These are phyloP conservation scores for Austroboletus novae-zelandiae DNA, from an alignment of 1,284 basidiomycete species.

Conservation along the genomic window DNA sequence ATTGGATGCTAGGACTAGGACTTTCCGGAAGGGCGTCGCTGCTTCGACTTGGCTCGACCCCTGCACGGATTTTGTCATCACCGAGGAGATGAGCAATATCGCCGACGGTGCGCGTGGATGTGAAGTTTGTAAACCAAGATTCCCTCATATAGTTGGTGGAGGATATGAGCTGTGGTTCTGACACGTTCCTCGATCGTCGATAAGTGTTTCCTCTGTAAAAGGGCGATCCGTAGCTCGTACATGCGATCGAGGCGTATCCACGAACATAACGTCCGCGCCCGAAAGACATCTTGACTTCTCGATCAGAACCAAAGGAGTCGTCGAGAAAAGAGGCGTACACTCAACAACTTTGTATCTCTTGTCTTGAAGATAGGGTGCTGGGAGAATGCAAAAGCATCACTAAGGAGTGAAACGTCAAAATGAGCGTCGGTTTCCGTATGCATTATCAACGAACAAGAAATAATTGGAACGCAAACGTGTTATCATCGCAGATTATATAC, in stretches of 20 bases:
- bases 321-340: slow-evolving; percentile 7
- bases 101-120: slow-evolving; percentile 11
- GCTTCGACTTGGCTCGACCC: neutral
- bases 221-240: slow-evolving; percentile 1
- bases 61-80: neutral
- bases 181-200: slow-evolving; percentile 19
- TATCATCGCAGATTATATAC: too few species aligned
- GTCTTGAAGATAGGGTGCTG: slow-evolving; percentile 14
- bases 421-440: slow-evolving; percentile 18
- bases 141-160: slow-evolving; percentile 16
- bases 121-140: slow-evolving; percentile 17
- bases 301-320: neutral
- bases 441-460: neutral
- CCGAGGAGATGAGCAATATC: slow-evolving; percentile 9
- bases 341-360: neutral
- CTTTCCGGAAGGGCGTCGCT: neutral
- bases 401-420: slow-evolving; percentile 22
- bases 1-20: neutral
- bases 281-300: neutral
- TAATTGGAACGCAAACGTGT: too few species aligned
- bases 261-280: neutral
- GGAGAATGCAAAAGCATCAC: slow-evolving; percentile 22
- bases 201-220: neutral
- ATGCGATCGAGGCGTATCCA: slow-evolving; percentile 2
- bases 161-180: slow-evolving; percentile 22